Base-by-base conservation (phyloP, 2,329 filamentous ascomycete species). In the Stemphylium lycopersici region DNA sequence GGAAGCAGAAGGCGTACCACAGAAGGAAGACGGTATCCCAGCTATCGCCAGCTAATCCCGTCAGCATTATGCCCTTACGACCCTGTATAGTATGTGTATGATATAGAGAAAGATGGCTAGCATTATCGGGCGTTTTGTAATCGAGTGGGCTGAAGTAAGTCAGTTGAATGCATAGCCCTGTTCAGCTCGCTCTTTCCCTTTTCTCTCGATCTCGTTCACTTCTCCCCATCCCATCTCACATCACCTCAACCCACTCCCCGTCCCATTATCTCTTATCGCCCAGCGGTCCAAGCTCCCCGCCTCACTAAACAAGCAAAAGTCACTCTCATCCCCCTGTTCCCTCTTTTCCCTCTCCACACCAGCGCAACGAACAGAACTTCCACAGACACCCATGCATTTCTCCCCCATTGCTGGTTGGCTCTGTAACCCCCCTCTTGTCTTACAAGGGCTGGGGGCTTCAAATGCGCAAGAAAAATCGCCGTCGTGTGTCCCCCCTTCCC, bases 361-460 rank as follows among this genome's bases (percentile, higher is more conserved):
- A 68, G 68, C 67, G 67, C 66, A 64, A 49, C 39, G 66, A 70
- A 68, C 69, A 72, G 66, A 72, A 59, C 52, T 36, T 53, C n/a
- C 32, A 39, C 64, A 68, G 65, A 59, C 62, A 50, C 10, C 66
- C 58, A 67, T 4, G 62, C 52, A 47, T 36, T 43, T 33, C 44
- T 20, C 43, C 20, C 50, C 64, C 50, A 52, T 68, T 56, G 65
- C 63, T 67, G 61, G 48, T 44, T 58, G 39, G 61, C 52, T 66
- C 65, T 69, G 67, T 38, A 24, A n/a, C n/a, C 50, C 54, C 46
- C 26, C 13, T 18, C 33, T 33, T 38, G 55, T 37, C n/a, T 22
- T 12, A 46, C 10, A 11, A 42, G 7, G 8, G n/a, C n/a, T 13
- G 39, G 24, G 40, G 18, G 26, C 45, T 48, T 18, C 3, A 49